These are phyloP conservation scores for Lathyrus aphaca DNA, from an alignment of 306 rosid genomes.

Conservation along the genomic window DNA sequence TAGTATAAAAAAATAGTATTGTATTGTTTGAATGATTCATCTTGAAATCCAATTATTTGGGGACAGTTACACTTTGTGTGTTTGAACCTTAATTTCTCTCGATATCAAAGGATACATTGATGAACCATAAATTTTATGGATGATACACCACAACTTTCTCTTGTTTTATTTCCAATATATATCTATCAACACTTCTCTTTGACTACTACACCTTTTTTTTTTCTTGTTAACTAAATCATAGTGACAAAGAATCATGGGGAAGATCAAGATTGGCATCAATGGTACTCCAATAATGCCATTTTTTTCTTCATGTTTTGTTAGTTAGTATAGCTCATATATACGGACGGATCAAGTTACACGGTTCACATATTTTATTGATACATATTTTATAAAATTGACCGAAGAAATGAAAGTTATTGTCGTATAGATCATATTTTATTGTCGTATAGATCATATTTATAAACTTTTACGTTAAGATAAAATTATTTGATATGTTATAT, in stretches of 20 bases:
- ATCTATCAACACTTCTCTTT: not conserved
- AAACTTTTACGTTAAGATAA: not conserved
- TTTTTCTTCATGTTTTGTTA: not conserved
- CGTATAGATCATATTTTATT: not conserved
- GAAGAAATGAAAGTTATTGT: not conserved
- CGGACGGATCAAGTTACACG: not conserved
- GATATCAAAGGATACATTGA: not conserved
- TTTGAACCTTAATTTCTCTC: constrained; percentile 34
- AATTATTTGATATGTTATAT: not conserved
- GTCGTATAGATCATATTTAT: not conserved
- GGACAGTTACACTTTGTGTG: constrained; percentile 1
- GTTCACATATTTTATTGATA: not conserved
- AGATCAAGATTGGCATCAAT: constrained; percentile 82
- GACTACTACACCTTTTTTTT: not conserved
- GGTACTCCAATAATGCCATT: constrained; percentile 45
- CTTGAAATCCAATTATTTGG: not conserved
- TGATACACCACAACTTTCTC: constrained; percentile 1
- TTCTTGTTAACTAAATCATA: not conserved
- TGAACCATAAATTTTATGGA: constrained; percentile 6
- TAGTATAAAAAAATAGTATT: not conserved
- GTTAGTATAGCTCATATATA: not conserved
- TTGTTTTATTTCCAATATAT: not conserved
- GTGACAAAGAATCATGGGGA: constrained; percentile 48
- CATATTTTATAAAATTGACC: not conserved
- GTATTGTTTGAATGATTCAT: constrained; percentile 15